These are phyloP conservation scores for Pseudopyrenochaeta lycopersici DNA, from an alignment of 2,329 filamentous ascomycete species.

Conservation along the genomic window DNA sequence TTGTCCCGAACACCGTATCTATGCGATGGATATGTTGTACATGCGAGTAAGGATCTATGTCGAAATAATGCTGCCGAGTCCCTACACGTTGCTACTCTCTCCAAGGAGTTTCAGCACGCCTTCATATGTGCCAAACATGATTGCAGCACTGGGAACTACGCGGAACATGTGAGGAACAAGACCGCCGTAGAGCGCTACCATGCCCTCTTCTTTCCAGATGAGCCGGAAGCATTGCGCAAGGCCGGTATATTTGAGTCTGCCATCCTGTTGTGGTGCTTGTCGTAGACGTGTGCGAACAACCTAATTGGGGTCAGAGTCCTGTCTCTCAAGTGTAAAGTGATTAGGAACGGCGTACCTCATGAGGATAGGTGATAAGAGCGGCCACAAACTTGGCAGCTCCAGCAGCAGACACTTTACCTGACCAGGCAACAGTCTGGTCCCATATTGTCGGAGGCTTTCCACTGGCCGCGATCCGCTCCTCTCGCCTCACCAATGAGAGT, in stretches of 20 bases:
- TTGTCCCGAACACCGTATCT: slow-evolving; percentile 13
- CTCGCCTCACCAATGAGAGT: slow-evolving; percentile 71
- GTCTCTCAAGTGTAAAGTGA: background rate
- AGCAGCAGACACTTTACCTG: slow-evolving; percentile 79
- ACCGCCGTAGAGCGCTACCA: slow-evolving; percentile 87
- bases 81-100: slow-evolving; percentile 51
- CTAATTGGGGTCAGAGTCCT: slow-evolving; percentile 47
- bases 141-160: slow-evolving; percentile 89
- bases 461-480: slow-evolving; percentile 62
- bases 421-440: slow-evolving; percentile 80
- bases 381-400: slow-evolving; percentile 88
- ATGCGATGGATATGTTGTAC: slow-evolving; percentile 19
- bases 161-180: slow-evolving; percentile 90
- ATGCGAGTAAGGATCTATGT: background rate
- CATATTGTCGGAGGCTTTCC: slow-evolving; percentile 72
- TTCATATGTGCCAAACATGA: slow-evolving; percentile 92
- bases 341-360: slow-evolving; percentile 70
- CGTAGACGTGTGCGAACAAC: slow-evolving; percentile 84
- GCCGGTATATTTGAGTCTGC: slow-evolving; percentile 84
- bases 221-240: slow-evolving; percentile 87
- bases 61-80: background rate
- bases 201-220: slow-evolving; percentile 87
- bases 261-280: slow-evolving; percentile 78
- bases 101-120: slow-evolving; percentile 59
- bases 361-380: slow-evolving; percentile 86